These are phyloP conservation scores for Botrytis aclada DNA, from an alignment of 2,329 filamentous ascomycete species.

Conservation along the genomic window DNA sequence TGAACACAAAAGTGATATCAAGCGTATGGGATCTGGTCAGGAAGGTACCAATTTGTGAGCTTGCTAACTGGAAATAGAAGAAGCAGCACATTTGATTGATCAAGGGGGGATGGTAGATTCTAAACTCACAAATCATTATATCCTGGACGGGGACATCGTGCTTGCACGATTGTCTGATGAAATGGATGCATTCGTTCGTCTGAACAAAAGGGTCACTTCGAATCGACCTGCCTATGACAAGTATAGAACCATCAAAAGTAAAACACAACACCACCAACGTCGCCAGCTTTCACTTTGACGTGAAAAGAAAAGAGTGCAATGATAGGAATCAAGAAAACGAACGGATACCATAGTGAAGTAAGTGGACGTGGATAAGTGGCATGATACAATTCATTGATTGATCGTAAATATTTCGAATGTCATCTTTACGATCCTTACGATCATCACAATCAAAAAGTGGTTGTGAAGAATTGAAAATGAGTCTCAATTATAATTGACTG, in stretches of 20 bases:
- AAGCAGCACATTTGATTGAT: background rate
- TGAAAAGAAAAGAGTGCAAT: background rate
- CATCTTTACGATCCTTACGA: background rate
- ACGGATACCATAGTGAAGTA: background rate
- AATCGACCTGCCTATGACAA: background rate
- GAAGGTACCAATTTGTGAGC: background rate
- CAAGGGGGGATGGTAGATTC: background rate
- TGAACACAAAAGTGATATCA: background rate
- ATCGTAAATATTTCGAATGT: background rate
- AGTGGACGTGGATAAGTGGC: background rate
- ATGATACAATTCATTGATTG: background rate
- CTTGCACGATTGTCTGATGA: background rate
- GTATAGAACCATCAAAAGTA: background rate
- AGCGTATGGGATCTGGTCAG: too few relatives aligned
- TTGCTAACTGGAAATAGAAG: background rate
- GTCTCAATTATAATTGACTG: background rate
- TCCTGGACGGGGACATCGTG: background rate
- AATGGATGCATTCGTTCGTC: background rate
- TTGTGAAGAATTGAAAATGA: background rate
- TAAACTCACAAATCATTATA: background rate
- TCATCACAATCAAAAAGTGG: background rate
- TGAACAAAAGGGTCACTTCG: background rate
- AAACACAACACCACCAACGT: background rate
- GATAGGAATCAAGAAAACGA: background rate
- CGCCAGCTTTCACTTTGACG: background rate